Evolutionary conservation across 805 yeast genomes (phyloP).

Genomic region (Candida hispaniensis): DNA sequence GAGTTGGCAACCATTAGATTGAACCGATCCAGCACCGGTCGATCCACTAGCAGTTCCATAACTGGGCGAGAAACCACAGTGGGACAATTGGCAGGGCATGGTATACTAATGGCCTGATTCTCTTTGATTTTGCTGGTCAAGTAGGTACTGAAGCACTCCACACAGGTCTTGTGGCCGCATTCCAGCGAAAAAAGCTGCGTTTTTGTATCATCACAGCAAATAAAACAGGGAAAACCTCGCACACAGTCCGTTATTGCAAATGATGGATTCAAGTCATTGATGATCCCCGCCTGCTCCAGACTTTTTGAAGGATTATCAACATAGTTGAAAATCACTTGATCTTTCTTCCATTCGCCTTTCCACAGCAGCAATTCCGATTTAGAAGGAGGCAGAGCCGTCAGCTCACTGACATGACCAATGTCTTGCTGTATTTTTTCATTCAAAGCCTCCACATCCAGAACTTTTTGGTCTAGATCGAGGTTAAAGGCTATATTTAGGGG

Average conservation of each 20-base stretch:
- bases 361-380: constrained; percentile 7
- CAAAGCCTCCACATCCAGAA: constrained; percentile 3
- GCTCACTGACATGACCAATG: constrained; percentile 1
- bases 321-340: constrained; percentile 13
- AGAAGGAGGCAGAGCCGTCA: constrained; percentile 12
- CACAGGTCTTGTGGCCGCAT: constrained; percentile 67
- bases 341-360: constrained; percentile 15
- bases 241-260: constrained; percentile 19
- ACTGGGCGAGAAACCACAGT: constrained; percentile 29
- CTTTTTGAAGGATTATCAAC: constrained; percentile 3
- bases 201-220: constrained; percentile 57
- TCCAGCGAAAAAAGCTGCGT: constrained; percentile 39
- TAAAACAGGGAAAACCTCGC: constrained; percentile 39
- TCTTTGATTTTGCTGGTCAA: constrained; percentile 35
- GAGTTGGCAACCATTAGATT: constrained; percentile 27
- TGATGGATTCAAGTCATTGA: constrained; percentile 22
- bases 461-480: constrained; percentile 1
- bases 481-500: constrained; percentile 1
- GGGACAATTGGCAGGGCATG: constrained; percentile 53
- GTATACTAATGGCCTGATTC: constrained; percentile 34
- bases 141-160: constrained; percentile 55
- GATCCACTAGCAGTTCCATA: constrained; percentile 32
- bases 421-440: neutral
- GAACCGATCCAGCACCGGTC: constrained; percentile 22
- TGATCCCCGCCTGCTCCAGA: constrained; percentile 11